A percentile compares a stretch with the other conserved stretches of the same genome.
Evolutionary conservation across 768 basidiomycete species (phyloP).

Genomic region (Dendrothele bispora): DNA sequence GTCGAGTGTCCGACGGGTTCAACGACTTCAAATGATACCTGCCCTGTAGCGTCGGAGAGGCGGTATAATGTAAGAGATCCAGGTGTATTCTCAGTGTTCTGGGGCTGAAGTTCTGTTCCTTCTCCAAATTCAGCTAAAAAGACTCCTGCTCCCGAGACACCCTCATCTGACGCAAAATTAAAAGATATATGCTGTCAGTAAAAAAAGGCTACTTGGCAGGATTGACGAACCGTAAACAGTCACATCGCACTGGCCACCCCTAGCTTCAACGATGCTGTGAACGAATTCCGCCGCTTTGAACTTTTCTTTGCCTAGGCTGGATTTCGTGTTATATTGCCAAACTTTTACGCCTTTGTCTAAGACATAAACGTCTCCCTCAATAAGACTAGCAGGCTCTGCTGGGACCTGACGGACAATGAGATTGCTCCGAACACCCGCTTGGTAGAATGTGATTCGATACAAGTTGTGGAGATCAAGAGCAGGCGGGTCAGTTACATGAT

Average conservation of each 20-base stretch:
- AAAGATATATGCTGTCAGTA: background rate
- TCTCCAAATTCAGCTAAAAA: constrained; percentile 53
- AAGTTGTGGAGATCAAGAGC: constrained; percentile 45
- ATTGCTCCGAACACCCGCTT: constrained; percentile 18
- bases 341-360: constrained; percentile 55
- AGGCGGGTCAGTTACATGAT: constrained; percentile 46
- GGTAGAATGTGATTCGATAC: constrained; percentile 47
- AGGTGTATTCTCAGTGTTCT: background rate
- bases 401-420: constrained; percentile 52
- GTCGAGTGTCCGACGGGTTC: constrained; percentile 25
- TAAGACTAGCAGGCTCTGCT: constrained; percentile 42
- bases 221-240: constrained; percentile 48
- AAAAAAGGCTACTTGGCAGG: background rate
- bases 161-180: constrained; percentile 43
- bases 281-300: constrained; percentile 66
- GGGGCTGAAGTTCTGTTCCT: constrained; percentile 19
- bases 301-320: constrained; percentile 53
- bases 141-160: constrained; percentile 38
- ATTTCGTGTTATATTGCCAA: constrained; percentile 58
- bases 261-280: constrained; percentile 39
- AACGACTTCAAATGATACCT: constrained; percentile 36
- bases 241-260: constrained; percentile 41
- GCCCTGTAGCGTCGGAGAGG: constrained; percentile 47
- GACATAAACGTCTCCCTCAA: constrained; percentile 57
- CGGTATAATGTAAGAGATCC: constrained; percentile 35